Conservation (phyloP, 495 filamentous ascomycete species). For the Penicillium riverlandense region DNA sequence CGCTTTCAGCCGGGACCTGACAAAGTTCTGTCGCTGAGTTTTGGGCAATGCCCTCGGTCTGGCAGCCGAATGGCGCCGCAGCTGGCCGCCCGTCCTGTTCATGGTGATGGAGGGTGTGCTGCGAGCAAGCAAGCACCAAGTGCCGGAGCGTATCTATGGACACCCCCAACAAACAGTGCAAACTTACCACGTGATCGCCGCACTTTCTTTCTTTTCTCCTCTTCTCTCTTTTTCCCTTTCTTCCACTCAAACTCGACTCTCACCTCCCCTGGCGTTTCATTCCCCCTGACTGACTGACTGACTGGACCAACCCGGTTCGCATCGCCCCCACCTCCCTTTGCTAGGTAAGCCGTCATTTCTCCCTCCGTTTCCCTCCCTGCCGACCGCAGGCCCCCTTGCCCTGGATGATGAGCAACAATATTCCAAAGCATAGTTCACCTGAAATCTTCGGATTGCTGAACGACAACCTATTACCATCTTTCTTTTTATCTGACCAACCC, state of each 20-base stretch:
- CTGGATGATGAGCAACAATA: constrained; percentile 39
- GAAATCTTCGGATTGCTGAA: constrained; percentile 42
- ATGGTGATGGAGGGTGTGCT: constrained; percentile 14
- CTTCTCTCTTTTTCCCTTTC: constrained; percentile 1
- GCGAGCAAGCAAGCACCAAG: too few species aligned
- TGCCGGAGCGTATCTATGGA: too few species aligned
- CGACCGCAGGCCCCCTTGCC: background rate
- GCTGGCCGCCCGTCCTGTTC: constrained; percentile 42
- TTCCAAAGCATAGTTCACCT: constrained; percentile 46
- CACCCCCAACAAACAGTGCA: constrained; percentile 8
- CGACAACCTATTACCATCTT: constrained; percentile 45
- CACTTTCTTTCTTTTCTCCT: background rate
- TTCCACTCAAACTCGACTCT: background rate
- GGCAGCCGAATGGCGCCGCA: constrained; percentile 27
- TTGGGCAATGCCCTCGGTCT: constrained; percentile 17
- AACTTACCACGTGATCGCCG: constrained; percentile 10
- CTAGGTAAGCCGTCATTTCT: background rate
- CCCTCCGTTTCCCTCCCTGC: background rate
- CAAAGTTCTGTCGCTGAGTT: constrained; percentile 22
- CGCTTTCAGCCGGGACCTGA: constrained; percentile 13
- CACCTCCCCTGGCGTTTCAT: too few species aligned
- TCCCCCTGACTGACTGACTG: too few species aligned
- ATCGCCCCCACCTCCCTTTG: background rate
- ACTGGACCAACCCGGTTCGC: too few species aligned
- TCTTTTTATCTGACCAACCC: constrained; percentile 33